Percentiles rank a stretch among this genome's conserved stretches.
phyloP scores from a whole-genome alignment of 257 asterid species.

The Nicotiana attenuata region DNA sequence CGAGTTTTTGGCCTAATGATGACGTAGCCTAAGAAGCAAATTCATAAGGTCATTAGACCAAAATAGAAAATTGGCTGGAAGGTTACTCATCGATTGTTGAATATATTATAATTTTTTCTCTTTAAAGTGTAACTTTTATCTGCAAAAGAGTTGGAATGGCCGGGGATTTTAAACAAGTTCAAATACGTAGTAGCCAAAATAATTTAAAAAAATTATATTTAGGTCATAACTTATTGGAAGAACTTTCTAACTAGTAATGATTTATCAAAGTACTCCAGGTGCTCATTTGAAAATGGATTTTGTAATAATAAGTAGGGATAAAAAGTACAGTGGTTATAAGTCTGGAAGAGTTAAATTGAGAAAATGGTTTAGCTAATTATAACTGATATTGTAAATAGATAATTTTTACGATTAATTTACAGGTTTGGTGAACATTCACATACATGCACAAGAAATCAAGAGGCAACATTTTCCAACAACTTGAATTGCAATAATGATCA shows the following conservation, averaged over 20 bases:
- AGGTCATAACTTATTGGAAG: not conserved
- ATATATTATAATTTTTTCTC: too few relatives aligned
- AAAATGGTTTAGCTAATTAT: too few relatives aligned
- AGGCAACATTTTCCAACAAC: constrained; percentile 6
- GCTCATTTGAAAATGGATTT: not conserved
- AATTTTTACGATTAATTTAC: too few relatives aligned
- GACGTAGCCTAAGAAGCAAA: too few relatives aligned
- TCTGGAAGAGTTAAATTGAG: not conserved
- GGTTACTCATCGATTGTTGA: too few relatives aligned
- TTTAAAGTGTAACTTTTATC: not conserved
- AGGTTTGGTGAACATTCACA: not conserved
- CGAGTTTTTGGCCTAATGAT: too few relatives aligned
- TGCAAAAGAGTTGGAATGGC: not conserved
- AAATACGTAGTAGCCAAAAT: not conserved
- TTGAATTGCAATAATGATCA: not conserved
- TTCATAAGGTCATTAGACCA: too few relatives aligned
- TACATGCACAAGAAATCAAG: constrained; percentile 3
- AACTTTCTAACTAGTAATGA: not conserved
- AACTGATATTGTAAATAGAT: not conserved
- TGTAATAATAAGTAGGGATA: not conserved
- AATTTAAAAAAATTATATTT: too few relatives aligned
- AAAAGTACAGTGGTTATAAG: too few relatives aligned
- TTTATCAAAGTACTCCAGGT: not conserved
- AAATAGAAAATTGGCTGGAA: too few relatives aligned
- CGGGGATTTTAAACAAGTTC: not conserved